Evolutionary conservation across 2,329 filamentous ascomycete species (phyloP).

Genomic region (Pseudonectria buxi): DNA sequence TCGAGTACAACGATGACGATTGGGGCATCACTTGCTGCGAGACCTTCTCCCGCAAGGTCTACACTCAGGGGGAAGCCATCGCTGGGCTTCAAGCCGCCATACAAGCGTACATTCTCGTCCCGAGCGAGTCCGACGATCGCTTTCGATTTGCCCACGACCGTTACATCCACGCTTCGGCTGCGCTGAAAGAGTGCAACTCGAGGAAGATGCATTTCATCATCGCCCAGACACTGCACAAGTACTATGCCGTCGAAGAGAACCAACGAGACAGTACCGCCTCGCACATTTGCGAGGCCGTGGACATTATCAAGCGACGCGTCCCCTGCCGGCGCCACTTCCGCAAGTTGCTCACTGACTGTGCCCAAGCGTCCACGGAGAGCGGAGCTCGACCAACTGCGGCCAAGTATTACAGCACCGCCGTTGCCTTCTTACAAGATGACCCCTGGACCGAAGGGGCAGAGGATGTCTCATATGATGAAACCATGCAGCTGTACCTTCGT

Average conservation of each 20-base stretch:
- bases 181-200: conserved; percentile 61
- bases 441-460: conserved; percentile 65
- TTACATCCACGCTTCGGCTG: conserved; percentile 68
- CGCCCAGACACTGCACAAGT: conserved; percentile 71
- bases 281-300: conserved; percentile 72
- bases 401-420: conserved; percentile 71
- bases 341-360: conserved; percentile 71
- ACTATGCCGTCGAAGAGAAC: conserved; percentile 54
- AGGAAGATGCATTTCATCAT: conserved; percentile 88
- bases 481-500: conserved; percentile 68
- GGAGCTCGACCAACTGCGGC: conserved; percentile 76
- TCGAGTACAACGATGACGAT: conserved; percentile 51
- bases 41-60: conserved; percentile 23
- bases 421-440: conserved; percentile 70
- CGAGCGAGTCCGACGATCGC: conserved; percentile 76
- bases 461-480: conserved; percentile 83
- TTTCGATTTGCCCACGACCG: conserved; percentile 88
- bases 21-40: conserved; percentile 22
- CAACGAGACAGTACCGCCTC: conserved; percentile 67
- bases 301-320: conserved; percentile 65
- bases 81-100: conserved; percentile 77
- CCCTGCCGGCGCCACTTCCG: conserved; percentile 59
- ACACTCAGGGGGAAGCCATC: conserved; percentile 62
- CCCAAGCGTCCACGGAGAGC: conserved; percentile 70
- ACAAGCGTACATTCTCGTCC: conserved; percentile 71